Evolutionary conservation across 1,284 basidiomycete species (phyloP), one percentile per base, ranked within the genome.

Genomic region (Meira miltonrushii): DNA sequence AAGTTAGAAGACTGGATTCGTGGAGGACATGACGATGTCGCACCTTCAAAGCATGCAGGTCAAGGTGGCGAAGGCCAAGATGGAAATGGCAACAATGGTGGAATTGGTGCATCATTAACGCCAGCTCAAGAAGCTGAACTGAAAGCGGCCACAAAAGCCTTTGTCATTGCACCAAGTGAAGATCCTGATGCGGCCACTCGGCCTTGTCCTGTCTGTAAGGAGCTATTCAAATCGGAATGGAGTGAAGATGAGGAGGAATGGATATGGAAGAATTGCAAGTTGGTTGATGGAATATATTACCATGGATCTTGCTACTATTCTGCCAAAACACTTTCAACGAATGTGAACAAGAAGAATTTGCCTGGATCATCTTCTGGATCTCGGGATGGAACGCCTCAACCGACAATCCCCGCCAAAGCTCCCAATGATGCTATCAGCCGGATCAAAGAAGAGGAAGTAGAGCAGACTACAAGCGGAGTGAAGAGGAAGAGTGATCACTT

Each of bases 161-260:
- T 69, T 88, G 89, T 98, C 66, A 85, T 91, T 65, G 89, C 93
- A 33, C 92, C 92, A 0, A 66, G 72, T 1, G 81, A 82, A 38
- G 81, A 82, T 39, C 83, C 88, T 19, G 89, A 87, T 66, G 86
- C 90, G 78, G 89, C 92, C 77, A 86, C 88, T 56, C 82, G 88
- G 65, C 87, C 88, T 46, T 99, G 95, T 81, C 92, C 92, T 15
- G 91, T 99, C 65, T 98, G 95, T 85, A 95, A 96, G 82, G 95
- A 99, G 79, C 80, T 79, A 57, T 84, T 98, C 79, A 90, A 91
- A 81, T 86, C 87, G 66, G 94, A 97, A 80, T 97, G 91, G 80
- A 81, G 87, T 60, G 92, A 98, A 77, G 93, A 96, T 57, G 92
- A 95, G 64, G 95, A 98, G 81, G 95, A 97, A 69, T 98, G 94